Evolutionary conservation across 495 filamentous ascomycete genomes (phyloP).

Genomic region (Penicilliopsis zonata): DNA sequence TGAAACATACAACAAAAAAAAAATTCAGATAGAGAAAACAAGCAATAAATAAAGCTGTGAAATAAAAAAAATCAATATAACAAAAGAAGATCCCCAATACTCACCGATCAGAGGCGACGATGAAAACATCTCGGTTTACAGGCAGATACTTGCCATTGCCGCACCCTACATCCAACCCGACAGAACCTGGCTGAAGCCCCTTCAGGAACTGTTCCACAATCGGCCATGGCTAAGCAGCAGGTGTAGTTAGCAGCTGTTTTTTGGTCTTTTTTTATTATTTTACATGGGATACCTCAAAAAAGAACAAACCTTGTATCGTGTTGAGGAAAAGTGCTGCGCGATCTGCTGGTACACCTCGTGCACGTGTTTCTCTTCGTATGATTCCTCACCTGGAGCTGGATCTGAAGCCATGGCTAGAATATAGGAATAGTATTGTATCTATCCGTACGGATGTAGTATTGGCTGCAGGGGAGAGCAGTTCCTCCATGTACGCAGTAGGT

Average conservation of each 20-base stretch:
- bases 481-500: conserved; percentile 2
- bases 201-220: conserved; percentile 73
- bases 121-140: conserved; percentile 68
- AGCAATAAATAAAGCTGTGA: conserved; percentile 3
- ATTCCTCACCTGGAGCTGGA: conserved; percentile 16
- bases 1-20: no score
- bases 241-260: no score
- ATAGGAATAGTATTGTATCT: no score
- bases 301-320: conserved; percentile 67
- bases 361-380: conserved; percentile 77
- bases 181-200: conserved; percentile 52
- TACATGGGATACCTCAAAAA: no score
- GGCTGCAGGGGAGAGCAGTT: no score
- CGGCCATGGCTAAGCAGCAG: conserved; percentile 83
- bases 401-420: no score
- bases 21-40: conserved; percentile 2
- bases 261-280: no score
- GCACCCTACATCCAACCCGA: conserved; percentile 82
- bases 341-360: conserved; percentile 93
- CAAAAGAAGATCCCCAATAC: conserved; percentile 9
- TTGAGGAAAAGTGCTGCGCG: conserved; percentile 87
- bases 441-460: no score
- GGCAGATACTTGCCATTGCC: conserved; percentile 93
- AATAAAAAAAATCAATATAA: conserved; percentile 6
- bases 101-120: conserved; percentile 79